Evolutionary conservation across 345 rosid species (phyloP), one percentile per base, ranked within the genome.

Genomic region (Arabis hirsuta): DNA sequence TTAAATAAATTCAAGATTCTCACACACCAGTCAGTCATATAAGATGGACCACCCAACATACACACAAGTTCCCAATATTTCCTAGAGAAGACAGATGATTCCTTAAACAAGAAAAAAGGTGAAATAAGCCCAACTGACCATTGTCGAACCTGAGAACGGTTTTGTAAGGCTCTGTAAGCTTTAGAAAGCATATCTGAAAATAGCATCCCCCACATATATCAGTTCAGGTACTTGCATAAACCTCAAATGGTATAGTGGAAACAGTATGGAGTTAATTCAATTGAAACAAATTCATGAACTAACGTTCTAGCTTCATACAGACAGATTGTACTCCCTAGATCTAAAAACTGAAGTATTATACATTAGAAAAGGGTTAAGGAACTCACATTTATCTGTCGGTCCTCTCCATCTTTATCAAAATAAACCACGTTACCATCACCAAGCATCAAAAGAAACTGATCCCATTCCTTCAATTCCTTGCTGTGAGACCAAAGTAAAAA

Each of bases 391-490:
- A 95, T 92, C 84, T 95, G 98, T 51, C 93, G 86, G 78, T 92
- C 98, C 74, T 90, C 98, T 64, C 88, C 93, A 79, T 91, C 97
- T 81, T 88, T 91, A 71, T 91, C 96, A 19, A 88, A 83, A 78
- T 85, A 84, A 76, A 91, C 77, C 22, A 77, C 69, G 76, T 65
- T 90, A 67, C 71, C 78, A 77, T 90, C 99, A 14, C 99, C 94
- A 7, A 92, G 88, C 92, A 88, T 92, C 62, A 64, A 73, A 7
- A 95, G 84, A 74, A 98, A 92, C 72, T 92, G 97, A 73, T 95
- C 97, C 98, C 98, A 91, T 77, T 94, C 98, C 76, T 88, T 94
- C 71, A 94, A 74, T 74, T 94, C 97, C 82, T n/a, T n/a, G n/a
- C n/a, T n/a, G n/a, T n/a, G n/a, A n/a, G n/a, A 27, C 31, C 31